phyloP scores from a whole-genome alignment of 805 yeast species.

The Tetrapisispora fleetii region DNA sequence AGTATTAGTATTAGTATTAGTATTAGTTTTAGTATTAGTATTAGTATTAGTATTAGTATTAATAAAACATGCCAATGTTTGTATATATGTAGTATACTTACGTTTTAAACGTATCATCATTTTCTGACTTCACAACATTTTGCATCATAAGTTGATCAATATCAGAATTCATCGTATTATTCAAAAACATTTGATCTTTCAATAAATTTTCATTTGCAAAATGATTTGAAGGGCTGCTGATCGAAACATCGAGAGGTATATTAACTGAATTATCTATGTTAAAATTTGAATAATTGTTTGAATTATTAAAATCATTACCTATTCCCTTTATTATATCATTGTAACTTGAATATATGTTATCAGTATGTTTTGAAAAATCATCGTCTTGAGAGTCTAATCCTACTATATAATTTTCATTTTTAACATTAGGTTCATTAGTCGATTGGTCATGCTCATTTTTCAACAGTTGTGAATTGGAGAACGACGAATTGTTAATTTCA shows the following conservation, averaged over 20 bases:
- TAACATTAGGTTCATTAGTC: not conserved
- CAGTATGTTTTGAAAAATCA: not conserved
- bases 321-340: not conserved
- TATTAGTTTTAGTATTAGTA: not conserved
- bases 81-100: not conserved
- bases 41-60: not conserved
- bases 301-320: not conserved
- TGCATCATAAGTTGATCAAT: conserved; percentile 1
- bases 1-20: not conserved
- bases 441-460: not conserved
- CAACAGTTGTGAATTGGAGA: not conserved
- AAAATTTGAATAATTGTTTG: not conserved
- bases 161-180: conserved; percentile 1
- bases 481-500: not conserved
- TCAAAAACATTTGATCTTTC: not conserved
- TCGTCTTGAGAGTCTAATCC: not conserved
- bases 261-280: not conserved
- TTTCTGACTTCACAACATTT: not conserved
- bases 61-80: not conserved
- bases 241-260: not conserved
- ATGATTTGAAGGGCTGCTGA: not conserved
- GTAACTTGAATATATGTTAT: not conserved
- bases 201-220: not conserved
- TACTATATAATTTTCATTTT: not conserved
- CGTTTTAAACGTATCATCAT: conserved; percentile 1